Evolutionary conservation across 1,284 basidiomycete species (phyloP), one percentile per base, ranked within the genome.

Genomic region (Termitomyces sp.): DNA sequence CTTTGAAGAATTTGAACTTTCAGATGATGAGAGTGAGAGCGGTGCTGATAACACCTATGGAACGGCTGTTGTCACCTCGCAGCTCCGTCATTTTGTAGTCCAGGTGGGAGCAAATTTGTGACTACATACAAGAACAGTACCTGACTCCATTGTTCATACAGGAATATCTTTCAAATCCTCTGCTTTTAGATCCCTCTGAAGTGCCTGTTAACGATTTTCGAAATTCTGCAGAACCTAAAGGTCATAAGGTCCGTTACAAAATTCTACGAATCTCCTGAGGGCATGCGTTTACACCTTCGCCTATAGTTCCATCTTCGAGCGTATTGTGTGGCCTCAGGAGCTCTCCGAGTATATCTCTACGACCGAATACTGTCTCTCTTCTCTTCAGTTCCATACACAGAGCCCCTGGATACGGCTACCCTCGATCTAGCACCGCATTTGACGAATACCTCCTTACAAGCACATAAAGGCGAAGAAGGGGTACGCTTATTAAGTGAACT

Each of bases 381-480:
- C 67, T 88, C 92, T 4, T 73, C 83, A 1, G 72, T 78, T 14
- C 79, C 86, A 4, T 95, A 91, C 64, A 56, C 60, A 0, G 41
- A 66, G 0, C 84, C 84, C 3, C 57, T 54, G 1, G 57, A 63
- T 26, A 53, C 66, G 30, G 51, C 52, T 3, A 57, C 60, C 10
- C 54, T 74, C 10, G 84, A 93, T 65, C 77, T 98, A 5, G 63
- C 76, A 1, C 80, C 88, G 0, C 97, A 99, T 68, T 75, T 99
- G 16, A 99, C 96, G 35, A 99, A 99, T 65, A 97, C 97, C 0
- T 95, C 92, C 40, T 73, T 97, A n/a, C 96, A 97, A 68, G 78
- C 68, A 11, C 79, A 84, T 54, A 71, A 70, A 10, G 83, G 88
- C 9, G 84, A 89, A 61, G 76, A 76, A 42, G 77, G 76, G 46